Conservation (phyloP, 202 grass and related monocot genomes). For the Carex sylvatica region DNA sequence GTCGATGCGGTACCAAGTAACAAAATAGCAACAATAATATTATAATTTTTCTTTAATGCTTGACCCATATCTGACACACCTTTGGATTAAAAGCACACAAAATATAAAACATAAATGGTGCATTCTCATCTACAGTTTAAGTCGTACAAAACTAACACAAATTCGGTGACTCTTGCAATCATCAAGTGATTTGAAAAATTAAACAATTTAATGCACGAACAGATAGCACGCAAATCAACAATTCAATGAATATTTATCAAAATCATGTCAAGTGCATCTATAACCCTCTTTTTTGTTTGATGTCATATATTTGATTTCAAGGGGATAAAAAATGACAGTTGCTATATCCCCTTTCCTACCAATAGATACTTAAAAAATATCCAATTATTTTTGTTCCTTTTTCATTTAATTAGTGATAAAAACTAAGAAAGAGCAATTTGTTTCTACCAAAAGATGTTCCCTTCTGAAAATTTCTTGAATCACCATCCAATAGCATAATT, state of each 20-base stretch:
- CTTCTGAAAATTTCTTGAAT: background rate
- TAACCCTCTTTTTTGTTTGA: background rate
- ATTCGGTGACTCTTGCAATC: background rate
- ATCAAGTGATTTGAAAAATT: background rate
- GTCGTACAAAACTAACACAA: background rate
- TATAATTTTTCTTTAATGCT: background rate
- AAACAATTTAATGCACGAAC: background rate
- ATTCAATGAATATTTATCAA: background rate
- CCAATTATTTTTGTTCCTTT: background rate
- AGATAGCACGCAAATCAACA: background rate
- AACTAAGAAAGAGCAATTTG: background rate
- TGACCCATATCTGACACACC: background rate
- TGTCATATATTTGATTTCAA: background rate
- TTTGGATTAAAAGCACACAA: background rate
- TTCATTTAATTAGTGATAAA: background rate
- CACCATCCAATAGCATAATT: background rate
- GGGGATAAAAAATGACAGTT: background rate
- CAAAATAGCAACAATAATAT: constrained; percentile 7
- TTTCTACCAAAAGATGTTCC: background rate
- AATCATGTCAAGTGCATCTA: background rate
- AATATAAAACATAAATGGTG: background rate
- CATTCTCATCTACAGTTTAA: background rate
- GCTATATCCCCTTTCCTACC: background rate
- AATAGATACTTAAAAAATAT: background rate
- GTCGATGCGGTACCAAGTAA: background rate